Evolutionary conservation across 805 yeast species (phyloP), one percentile per base, ranked within the genome.

Genomic region (Lipomyces sp.): DNA sequence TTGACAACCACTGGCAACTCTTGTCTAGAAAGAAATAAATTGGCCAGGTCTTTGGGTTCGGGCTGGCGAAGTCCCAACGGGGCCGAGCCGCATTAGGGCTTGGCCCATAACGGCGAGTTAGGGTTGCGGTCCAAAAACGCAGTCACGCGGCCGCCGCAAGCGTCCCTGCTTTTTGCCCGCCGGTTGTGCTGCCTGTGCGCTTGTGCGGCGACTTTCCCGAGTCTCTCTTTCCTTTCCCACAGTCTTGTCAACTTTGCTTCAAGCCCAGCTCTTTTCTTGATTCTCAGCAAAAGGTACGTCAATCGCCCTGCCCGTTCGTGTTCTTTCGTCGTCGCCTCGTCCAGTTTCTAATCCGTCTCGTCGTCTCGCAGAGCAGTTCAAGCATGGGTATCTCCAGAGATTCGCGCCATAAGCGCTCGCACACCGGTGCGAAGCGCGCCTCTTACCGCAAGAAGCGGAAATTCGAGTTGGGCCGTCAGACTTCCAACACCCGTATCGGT

Each of bases 381-480:
- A 52, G 24, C 45, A 91, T 91, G 98, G 98, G 98, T 90, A 91
- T 91, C 86, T 89, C 98, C 79, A 91, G 98, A 83, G 98, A 93
- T 83, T 91, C 98, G 78, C 96, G 97, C 81, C 98, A 93, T 90
- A 91, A 91, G 87, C 95, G 98, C 80, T 79, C 97, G 71, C 95
- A 95, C 78, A 90, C 98, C 74, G 98, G 98, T 86, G 98, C 98
- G 76, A 90, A 89, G 80, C 89, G 97, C 80, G 98, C 98, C 78
- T 95, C 89, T 79, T 87, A 84, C 95, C 91, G 98, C 88, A 91
- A 91, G 91, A 91, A 91, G 96, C 83, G 98, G 84, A 93, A 91
- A 95, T 91, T 93, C 74, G 98, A 91, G 81, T 84, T 86, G 76
- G 98, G 98, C 70, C 93, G 98, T 81, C 98, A 93, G 82, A 83